Evolutionary conservation across 148 eudicot genomes (phyloP).

Genomic region (Rhododendron molle): DNA sequence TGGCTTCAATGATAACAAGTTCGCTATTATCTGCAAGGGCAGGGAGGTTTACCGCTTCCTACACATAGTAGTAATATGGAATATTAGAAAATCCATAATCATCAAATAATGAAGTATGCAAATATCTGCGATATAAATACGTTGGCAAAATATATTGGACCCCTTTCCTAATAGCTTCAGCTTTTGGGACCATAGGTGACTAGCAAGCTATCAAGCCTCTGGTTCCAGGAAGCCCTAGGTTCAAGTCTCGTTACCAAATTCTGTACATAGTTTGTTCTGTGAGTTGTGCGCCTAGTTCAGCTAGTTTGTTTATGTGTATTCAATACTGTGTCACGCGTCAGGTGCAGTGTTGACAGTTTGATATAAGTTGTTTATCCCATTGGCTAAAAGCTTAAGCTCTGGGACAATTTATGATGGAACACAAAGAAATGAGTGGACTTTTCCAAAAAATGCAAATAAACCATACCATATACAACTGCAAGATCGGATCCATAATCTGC

Average conservation of each 20-base stretch:
- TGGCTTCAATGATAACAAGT: conserved; percentile 56
- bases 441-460: not conserved
- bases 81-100: not conserved
- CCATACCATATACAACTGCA: conserved; percentile 74
- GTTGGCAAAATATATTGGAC: not conserved
- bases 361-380: not conserved
- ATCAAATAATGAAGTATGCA: not conserved
- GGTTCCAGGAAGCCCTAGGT: conserved; percentile 3
- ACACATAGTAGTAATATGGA: not conserved
- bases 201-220: not conserved
- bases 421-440: not conserved
- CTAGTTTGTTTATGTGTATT: not conserved
- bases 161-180: not conserved
- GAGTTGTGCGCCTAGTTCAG: not conserved
- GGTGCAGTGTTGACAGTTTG: not conserved
- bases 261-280: not conserved
- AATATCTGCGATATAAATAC: not conserved
- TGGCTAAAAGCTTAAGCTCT: not conserved
- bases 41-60: conserved; percentile 72
- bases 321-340: not conserved
- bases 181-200: not conserved
- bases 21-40: conserved; percentile 37
- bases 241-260: not conserved
- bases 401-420: not conserved
- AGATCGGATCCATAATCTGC: conserved; percentile 62